Conservation (phyloP, 345 rosid genomes). For the Brassica juncea region DNA sequence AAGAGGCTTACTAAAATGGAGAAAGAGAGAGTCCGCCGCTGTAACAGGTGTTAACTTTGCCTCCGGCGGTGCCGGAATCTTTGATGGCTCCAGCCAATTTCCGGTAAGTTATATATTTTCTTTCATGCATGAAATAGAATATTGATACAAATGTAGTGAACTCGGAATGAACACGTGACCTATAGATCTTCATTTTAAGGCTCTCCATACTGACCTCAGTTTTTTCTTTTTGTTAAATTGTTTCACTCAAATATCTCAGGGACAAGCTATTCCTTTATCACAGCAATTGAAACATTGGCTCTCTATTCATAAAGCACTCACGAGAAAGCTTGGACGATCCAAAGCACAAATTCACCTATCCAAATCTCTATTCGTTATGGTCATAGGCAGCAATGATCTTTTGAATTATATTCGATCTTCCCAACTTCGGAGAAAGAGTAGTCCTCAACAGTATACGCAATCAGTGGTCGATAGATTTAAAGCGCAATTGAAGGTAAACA, state of each 20-base stretch:
- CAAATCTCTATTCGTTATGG: conserved; percentile 52
- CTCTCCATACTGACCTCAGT: background rate
- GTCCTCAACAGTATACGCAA: conserved; percentile 47
- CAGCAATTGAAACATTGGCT: conserved; percentile 56
- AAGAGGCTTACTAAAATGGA: background rate
- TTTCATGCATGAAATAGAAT: background rate
- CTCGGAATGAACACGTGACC: background rate
- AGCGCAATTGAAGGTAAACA: conserved; percentile 61
- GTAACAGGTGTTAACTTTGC: conserved; percentile 61
- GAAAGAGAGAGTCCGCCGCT: conserved; percentile 25
- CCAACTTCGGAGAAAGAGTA: conserved; percentile 37
- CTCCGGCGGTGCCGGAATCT: conserved; percentile 68
- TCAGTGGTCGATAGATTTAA: conserved; percentile 50
- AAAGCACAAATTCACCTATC: conserved; percentile 46
- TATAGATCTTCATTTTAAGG: background rate
- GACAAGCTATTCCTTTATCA: conserved; percentile 51
- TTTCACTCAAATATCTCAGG: conserved; percentile 10
- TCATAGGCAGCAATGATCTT: conserved; percentile 71
- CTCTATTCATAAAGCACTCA: conserved; percentile 35
- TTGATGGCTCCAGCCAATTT: conserved; percentile 46
- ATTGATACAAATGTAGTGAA: background rate
- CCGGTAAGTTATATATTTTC: conserved; percentile 43
- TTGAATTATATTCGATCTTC: conserved; percentile 50
- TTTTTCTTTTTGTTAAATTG: background rate
- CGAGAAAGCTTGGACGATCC: conserved; percentile 37